Conservation (phyloP, 306 rosid genomes). For the Echinosophora koreensis region DNA sequence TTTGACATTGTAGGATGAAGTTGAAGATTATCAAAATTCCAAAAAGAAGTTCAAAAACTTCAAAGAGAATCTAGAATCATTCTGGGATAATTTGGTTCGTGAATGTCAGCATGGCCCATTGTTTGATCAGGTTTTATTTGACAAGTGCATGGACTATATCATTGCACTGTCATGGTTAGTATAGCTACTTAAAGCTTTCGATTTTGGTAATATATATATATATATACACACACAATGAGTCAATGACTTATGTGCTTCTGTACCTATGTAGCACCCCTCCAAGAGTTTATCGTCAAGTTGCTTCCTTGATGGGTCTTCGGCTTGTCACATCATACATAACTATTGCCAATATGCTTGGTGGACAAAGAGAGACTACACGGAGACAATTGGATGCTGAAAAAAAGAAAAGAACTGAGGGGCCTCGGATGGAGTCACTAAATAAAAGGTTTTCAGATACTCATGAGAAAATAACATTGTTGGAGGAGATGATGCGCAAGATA, state of each 20-base stretch:
- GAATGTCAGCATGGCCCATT: constrained; percentile 96
- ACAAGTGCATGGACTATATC: constrained; percentile 98
- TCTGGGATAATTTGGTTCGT: constrained; percentile 86
- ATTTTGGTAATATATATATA: constrained; percentile 9
- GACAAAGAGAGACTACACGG: constrained; percentile 94
- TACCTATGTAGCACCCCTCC: constrained; percentile 89
- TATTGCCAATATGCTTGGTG: constrained; percentile 84
- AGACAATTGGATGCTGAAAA: constrained; percentile 98
- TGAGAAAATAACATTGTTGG: constrained; percentile 80
- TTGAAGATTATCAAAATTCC: constrained; percentile 91
- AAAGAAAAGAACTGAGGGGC: constrained; percentile 88
- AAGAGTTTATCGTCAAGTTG: constrained; percentile 95
- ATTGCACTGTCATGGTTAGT: constrained; percentile 97
- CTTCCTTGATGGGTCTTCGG: constrained; percentile 91
- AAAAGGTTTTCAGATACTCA: constrained; percentile 88
- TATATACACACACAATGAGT: too few species aligned
- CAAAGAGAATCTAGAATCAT: constrained; percentile 86
- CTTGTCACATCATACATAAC: constrained; percentile 89
- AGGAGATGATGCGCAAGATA: constrained; percentile 98
- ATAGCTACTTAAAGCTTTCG: constrained; percentile 36
- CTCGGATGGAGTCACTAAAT: constrained; percentile 89
- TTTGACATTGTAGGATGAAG: constrained; percentile 71
- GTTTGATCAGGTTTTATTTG: constrained; percentile 87
- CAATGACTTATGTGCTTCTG: constrained; percentile 42
- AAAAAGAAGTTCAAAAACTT: constrained; percentile 85